A percentile compares a stretch with the other conserved stretches of the same genome.
These are phyloP conservation scores for Quercus phellos DNA, from an alignment of 331 rosid species.

Conservation along the genomic window DNA sequence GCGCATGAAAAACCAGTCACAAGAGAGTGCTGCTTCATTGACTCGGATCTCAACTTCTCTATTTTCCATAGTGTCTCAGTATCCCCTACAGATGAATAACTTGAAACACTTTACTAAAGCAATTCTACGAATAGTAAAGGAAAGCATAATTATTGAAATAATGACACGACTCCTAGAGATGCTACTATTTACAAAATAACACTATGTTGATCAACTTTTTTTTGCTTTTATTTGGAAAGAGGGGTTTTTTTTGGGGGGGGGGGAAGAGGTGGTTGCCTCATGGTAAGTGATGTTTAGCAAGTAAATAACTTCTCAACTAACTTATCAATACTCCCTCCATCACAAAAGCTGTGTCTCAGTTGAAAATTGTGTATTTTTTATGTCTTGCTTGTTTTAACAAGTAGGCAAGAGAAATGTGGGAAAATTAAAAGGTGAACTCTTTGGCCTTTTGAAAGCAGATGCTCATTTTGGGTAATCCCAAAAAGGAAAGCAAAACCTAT, in stretches of 20 bases:
- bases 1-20: slow-evolving; percentile 70
- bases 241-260: neutral
- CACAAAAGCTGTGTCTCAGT: neutral
- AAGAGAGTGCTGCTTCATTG: slow-evolving; percentile 64
- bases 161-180: neutral
- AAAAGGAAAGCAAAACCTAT: neutral
- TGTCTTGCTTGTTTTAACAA: neutral
- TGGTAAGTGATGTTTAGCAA: neutral
- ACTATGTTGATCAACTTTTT: neutral
- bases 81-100: slow-evolving; percentile 50
- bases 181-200: neutral
- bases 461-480: neutral
- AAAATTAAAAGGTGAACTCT: neutral
- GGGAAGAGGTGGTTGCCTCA: neutral
- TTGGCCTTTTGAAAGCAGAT: neutral
- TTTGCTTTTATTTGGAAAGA: too few relatives aligned
- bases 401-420: neutral
- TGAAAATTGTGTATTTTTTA: neutral
- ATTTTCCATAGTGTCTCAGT: slow-evolving; percentile 61
- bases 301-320: neutral
- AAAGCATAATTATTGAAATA: slow-evolving; percentile 5
- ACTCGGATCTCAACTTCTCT: slow-evolving; percentile 67
- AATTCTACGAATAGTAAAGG: neutral
- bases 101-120: slow-evolving; percentile 16
- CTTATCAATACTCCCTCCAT: neutral